Conservation (phyloP, 129 eudicot genomes). For the Flaveria robusta region DNA sequence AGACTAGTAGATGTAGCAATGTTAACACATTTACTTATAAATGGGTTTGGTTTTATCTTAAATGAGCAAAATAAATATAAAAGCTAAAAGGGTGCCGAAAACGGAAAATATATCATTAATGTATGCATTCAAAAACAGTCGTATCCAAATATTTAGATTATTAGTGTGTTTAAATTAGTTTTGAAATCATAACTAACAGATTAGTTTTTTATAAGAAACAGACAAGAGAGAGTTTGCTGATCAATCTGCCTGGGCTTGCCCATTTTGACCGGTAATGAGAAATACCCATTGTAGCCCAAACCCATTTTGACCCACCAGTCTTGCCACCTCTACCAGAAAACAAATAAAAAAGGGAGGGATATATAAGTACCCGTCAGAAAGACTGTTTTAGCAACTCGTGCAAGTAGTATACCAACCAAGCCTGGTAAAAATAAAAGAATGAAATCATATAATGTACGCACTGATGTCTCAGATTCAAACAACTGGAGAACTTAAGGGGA, state of each 20-base stretch:
- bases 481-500: slow-evolving; percentile 11
- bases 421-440: slow-evolving; percentile 56
- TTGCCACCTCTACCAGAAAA: neutral
- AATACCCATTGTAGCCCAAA: neutral
- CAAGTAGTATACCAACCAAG: slow-evolving; percentile 87
- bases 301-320: neutral
- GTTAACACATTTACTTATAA: neutral
- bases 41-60: neutral
- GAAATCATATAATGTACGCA: slow-evolving; percentile 16
- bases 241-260: neutral
- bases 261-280: neutral
- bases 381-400: slow-evolving; percentile 73
- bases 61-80: neutral
- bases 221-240: neutral
- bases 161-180: neutral
- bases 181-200: neutral
- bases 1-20: slow-evolving; percentile 1
- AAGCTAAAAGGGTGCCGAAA: neutral
- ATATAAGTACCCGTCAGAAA: slow-evolving; percentile 71
- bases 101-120: neutral
- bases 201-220: neutral
- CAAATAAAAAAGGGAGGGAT: neutral
- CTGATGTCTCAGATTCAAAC: slow-evolving; percentile 18
- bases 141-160: neutral
- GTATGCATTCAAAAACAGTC: neutral